Evolutionary conservation across 108 stramenopile genomes (phyloP).

Genomic region (Aureococcus anophagefferens): DNA sequence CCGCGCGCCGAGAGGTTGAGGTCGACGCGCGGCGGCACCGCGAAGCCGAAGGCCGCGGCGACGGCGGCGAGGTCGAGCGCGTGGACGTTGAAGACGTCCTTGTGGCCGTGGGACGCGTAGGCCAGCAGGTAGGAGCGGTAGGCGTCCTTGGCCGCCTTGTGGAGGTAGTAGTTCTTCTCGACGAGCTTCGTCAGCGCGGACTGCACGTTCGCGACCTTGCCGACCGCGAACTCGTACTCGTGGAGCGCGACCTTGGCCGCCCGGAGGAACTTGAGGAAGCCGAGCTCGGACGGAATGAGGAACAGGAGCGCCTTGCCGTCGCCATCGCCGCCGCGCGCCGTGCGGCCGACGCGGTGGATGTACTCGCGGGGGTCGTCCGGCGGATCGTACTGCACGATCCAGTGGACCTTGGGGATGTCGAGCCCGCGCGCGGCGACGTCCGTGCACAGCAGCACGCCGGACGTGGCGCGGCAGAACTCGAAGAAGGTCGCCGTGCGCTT

Average conservation of each 20-base stretch:
- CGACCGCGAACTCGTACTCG: slow-evolving; percentile 93
- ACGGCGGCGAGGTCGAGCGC: slow-evolving; percentile 86
- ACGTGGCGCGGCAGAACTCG: slow-evolving; percentile 85
- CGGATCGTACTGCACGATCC: slow-evolving; percentile 98
- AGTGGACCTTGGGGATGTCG: slow-evolving; percentile 94
- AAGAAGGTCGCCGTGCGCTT: slow-evolving; percentile 97
- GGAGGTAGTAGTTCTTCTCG: slow-evolving; percentile 97
- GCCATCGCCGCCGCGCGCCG: slow-evolving; percentile 81
- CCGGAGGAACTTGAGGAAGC: slow-evolving; percentile 87
- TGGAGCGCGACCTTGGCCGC: slow-evolving; percentile 91
- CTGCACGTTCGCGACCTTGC: slow-evolving; percentile 88
- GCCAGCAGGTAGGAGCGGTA: slow-evolving; percentile 90
- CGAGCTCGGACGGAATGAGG: slow-evolving; percentile 92
- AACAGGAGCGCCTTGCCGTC: slow-evolving; percentile 92
- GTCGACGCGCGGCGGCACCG: slow-evolving; percentile 90
- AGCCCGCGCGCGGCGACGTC: slow-evolving; percentile 97
- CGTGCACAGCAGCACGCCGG: slow-evolving; percentile 91
- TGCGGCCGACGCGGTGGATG: slow-evolving; percentile 67
- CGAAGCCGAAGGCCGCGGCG: slow-evolving; percentile 89
- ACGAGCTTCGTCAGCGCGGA: slow-evolving; percentile 82
- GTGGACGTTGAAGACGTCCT: slow-evolving; percentile 96
- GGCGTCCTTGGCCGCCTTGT: slow-evolving; percentile 86
- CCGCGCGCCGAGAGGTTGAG: slow-evolving; percentile 76
- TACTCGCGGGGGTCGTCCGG: slow-evolving; percentile 98
- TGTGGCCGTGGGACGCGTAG: slow-evolving; percentile 90